Conservation (phyloP, 202 grass and related monocot genomes). For the Schoenoplectus tabernaemontani region DNA sequence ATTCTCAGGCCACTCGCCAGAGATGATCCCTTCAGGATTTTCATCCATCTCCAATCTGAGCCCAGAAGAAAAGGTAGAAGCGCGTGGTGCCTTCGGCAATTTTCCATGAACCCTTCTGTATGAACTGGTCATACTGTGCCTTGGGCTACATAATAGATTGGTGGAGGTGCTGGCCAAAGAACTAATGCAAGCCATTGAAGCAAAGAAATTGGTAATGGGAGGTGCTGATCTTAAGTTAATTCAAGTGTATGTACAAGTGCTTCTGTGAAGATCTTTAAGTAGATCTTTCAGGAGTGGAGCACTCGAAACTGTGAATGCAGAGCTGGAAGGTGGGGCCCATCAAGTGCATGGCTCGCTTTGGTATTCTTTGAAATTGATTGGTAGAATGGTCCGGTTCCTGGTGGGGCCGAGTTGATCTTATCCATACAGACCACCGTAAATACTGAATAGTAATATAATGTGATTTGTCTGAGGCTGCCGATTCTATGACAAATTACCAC, state of each 20-base stretch:
- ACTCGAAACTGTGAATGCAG: background rate
- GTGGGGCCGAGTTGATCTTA: slow-evolving; percentile 13
- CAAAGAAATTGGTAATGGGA: no score
- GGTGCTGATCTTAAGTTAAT: background rate
- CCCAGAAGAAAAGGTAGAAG: slow-evolving; percentile 39
- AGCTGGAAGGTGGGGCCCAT: background rate
- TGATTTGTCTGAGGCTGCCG: no score
- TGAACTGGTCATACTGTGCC: background rate
- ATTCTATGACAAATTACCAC: no score
- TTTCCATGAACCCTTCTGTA: background rate
- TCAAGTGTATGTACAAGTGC: background rate
- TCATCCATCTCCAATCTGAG: slow-evolving; percentile 63
- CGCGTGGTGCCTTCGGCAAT: background rate
- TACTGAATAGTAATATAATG: no score
- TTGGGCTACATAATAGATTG: background rate
- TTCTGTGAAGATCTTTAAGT: slow-evolving; percentile 6
- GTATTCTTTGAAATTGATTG: background rate
- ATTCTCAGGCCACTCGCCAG: slow-evolving; percentile 77
- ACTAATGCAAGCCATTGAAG: slow-evolving; percentile 19
- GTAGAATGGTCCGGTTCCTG: background rate
- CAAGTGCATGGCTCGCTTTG: background rate
- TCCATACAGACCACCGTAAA: background rate
- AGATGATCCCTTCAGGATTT: slow-evolving; percentile 87
- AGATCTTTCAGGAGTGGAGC: background rate
- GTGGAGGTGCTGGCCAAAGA: background rate